Conservation (phyloP, 2,329 filamentous ascomycete species). For the Rhinocladiella similis region DNA sequence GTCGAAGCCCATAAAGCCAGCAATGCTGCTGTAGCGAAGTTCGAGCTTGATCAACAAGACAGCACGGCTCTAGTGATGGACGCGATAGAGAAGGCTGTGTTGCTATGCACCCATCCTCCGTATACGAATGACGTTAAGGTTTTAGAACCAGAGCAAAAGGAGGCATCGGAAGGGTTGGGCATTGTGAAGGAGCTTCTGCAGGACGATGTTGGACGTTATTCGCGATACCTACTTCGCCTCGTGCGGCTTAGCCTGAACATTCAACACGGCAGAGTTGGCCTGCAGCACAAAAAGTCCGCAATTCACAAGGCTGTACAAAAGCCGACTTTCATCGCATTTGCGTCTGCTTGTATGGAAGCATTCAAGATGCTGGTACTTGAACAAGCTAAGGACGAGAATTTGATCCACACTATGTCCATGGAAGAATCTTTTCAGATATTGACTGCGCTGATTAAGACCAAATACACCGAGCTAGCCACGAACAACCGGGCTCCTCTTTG, state of each 20-base stretch:
- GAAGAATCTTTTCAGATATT: constrained; percentile 66
- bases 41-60: constrained; percentile 2
- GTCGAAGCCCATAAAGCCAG: constrained; percentile 21
- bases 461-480: constrained; percentile 74
- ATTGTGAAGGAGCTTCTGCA: constrained; percentile 30
- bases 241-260: constrained; percentile 65
- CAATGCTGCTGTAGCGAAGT: constrained; percentile 10
- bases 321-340: constrained; percentile 85
- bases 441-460: constrained; percentile 68
- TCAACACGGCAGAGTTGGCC: constrained; percentile 9
- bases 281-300: constrained; percentile 11
- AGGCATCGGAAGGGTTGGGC: constrained; percentile 14
- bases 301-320: constrained; percentile 32
- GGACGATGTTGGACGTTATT: constrained; percentile 64
- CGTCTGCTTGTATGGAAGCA: constrained; percentile 38
- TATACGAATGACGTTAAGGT: constrained; percentile 30
- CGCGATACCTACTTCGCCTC: constrained; percentile 72
- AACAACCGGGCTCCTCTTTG: constrained; percentile 74
- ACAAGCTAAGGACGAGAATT: constrained; percentile 5
- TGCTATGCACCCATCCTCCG: constrained; percentile 24
- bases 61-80: constrained; percentile 12
- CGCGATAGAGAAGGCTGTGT: constrained; percentile 15
- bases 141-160: constrained; percentile 26
- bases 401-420: constrained; percentile 13
- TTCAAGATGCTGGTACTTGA: constrained; percentile 18